Percentiles rank a stretch among this genome's conserved stretches.
phyloP scores from a whole-genome alignment of 2,329 filamentous ascomycete genomes.

The Ophiocordyceps camponoti-floridani region DNA sequence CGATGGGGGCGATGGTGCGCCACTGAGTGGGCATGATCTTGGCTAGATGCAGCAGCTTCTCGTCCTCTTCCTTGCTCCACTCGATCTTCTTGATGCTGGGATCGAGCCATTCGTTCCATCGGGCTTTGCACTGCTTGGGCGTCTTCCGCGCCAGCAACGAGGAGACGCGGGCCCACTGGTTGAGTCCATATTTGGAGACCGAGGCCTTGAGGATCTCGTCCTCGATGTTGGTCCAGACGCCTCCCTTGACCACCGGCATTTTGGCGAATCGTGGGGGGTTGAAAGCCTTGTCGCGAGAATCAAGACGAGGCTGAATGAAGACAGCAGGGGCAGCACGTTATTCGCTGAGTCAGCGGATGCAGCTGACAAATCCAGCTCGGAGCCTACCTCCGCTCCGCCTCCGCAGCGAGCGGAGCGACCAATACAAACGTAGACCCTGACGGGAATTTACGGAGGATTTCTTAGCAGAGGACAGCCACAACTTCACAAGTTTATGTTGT shows the following conservation, averaged over 20 bases:
- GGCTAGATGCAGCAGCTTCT: conserved; percentile 87
- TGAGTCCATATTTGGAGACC: conserved; percentile 85
- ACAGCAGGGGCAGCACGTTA: background rate
- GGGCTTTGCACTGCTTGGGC: conserved; percentile 95
- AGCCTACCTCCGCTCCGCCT: background rate
- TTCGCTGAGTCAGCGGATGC: background rate
- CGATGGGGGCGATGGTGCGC: conserved; percentile 93
- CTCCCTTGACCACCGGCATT: conserved; percentile 60
- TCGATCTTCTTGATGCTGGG: conserved; percentile 97
- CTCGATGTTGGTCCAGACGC: conserved; percentile 61
- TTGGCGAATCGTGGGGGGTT: conserved; percentile 4
- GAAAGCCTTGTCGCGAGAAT: background rate
- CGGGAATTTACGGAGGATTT: no score
- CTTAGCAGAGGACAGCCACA: no score
- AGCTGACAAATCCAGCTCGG: background rate
- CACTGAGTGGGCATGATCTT: conserved; percentile 99
- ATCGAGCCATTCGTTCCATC: conserved; percentile 97
- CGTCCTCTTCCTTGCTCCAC: conserved; percentile 97
- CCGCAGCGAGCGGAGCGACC: background rate
- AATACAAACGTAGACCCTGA: no score
- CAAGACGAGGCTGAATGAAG: background rate
- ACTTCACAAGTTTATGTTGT: no score
- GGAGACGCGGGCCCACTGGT: conserved; percentile 97
- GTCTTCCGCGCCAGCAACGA: conserved; percentile 95
- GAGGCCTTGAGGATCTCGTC: conserved; percentile 96